Evolutionary conservation across 768 basidiomycete species (phyloP).

Genomic region (Amanita subjunquillea): DNA sequence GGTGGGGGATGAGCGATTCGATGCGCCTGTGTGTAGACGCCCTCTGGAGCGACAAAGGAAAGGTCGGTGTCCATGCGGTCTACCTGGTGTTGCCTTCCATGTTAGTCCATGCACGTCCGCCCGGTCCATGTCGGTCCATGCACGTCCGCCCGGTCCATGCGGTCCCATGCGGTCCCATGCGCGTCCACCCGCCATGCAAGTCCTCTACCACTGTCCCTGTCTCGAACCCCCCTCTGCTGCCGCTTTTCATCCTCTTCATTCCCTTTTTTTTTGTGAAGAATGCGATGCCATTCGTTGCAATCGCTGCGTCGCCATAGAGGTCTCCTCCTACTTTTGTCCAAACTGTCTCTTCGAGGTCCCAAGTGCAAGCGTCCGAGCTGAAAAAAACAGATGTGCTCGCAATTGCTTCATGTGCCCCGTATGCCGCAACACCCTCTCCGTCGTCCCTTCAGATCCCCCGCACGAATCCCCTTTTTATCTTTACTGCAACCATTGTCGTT

Average conservation of each 20-base stretch:
- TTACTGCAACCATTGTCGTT: constrained; percentile 86
- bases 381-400: constrained; percentile 97
- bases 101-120: too few species aligned
- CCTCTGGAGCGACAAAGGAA: constrained; percentile 42
- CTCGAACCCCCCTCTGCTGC: constrained; percentile 60
- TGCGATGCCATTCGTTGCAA: constrained; percentile 94
- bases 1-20: constrained; percentile 44
- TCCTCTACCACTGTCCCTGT: constrained; percentile 69
- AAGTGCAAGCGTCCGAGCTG: constrained; percentile 93
- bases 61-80: background rate
- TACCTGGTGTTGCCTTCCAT: too few species aligned
- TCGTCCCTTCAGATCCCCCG: constrained; percentile 75
- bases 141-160: too few species aligned
- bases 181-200: constrained; percentile 21
- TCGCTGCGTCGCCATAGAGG: constrained; percentile 85
- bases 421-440: constrained; percentile 82
- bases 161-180: too few species aligned
- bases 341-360: constrained; percentile 98
- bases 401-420: constrained; percentile 97
- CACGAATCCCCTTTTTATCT: constrained; percentile 81
- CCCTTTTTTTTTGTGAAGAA: constrained; percentile 96
- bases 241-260: constrained; percentile 75
- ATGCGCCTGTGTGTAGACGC: constrained; percentile 81
- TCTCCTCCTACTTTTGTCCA: constrained; percentile 96
- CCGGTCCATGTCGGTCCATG: too few species aligned